phyloP scores from a whole-genome alignment of 2,329 filamentous ascomycete species.

The Diaporthe australafricana region DNA sequence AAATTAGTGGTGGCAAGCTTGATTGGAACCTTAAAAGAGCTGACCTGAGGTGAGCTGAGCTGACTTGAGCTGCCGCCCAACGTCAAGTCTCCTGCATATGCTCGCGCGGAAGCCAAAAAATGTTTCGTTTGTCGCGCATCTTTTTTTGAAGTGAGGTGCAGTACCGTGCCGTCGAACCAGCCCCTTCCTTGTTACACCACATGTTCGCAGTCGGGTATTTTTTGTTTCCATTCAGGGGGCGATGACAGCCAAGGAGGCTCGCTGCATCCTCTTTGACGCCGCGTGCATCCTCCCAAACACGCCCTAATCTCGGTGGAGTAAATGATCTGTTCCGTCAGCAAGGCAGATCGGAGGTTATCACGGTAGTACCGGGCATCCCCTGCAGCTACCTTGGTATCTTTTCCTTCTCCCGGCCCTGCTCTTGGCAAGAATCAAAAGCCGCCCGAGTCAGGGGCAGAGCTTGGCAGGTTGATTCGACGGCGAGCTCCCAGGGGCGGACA shows the following conservation, averaged over 20 bases:
- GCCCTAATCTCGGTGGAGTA: constrained; percentile 16
- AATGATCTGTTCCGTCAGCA: constrained; percentile 22
- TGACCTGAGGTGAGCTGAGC: neutral
- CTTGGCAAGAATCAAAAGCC: constrained; percentile 21
- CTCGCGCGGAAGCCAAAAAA: neutral
- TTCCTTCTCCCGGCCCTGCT: neutral
- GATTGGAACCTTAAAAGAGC: constrained; percentile 14
- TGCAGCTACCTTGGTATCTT: neutral
- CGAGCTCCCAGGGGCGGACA: constrained; percentile 12
- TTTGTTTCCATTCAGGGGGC: neutral
- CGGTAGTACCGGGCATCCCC: constrained; percentile 12
- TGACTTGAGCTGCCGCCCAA: neutral
- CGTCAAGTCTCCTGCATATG: neutral
- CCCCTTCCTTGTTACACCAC: constrained; percentile 3
- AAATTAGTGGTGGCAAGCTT: constrained; percentile 28
- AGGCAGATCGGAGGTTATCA: constrained; percentile 20
- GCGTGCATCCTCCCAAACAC: constrained; percentile 1
- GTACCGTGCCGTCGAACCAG: neutral
- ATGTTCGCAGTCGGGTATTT: neutral
- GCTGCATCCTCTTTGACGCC: constrained; percentile 14
- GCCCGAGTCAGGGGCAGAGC: constrained; percentile 18
- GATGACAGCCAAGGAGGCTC: neutral
- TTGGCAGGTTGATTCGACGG: constrained; percentile 24
- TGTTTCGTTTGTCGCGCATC: constrained; percentile 27
- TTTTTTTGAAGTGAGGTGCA: too few species aligned